Conservation (phyloP, 768 basidiomycete species). For the Clavulina sp. region DNA sequence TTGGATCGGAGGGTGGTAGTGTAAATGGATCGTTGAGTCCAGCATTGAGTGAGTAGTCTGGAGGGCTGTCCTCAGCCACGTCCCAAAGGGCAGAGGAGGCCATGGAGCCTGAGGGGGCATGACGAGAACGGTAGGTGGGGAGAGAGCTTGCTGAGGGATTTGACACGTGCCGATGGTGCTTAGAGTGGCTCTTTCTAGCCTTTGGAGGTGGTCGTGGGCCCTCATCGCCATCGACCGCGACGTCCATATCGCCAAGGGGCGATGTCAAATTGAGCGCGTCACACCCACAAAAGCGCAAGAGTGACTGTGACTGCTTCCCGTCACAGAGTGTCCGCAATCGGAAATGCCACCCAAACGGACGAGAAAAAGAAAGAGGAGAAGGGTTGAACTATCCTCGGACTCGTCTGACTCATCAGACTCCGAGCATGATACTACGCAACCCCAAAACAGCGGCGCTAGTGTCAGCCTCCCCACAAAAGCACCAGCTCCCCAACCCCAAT, state of each 20-base stretch:
- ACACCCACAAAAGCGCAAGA: no score
- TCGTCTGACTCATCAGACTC: conserved; percentile 8
- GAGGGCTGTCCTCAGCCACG: background rate
- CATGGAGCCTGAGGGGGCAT: background rate
- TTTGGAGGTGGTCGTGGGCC: no score
- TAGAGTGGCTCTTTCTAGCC: no score
- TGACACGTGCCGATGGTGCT: background rate
- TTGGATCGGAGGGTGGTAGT: background rate
- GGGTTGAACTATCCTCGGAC: conserved; percentile 2
- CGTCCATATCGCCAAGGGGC: no score
- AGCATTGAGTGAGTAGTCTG: conserved; percentile 1
- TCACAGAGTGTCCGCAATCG: no score
- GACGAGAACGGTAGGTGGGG: background rate
- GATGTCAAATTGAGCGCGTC: no score
- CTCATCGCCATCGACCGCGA: no score
- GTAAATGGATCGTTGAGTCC: background rate
- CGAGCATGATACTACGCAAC: conserved; percentile 3
- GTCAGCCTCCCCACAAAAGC: no score
- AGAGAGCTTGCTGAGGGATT: background rate
- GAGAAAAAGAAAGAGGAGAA: conserved; percentile 8
- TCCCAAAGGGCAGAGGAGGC: background rate
- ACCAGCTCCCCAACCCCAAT: no score
- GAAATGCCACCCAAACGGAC: background rate
- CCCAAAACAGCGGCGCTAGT: no score
- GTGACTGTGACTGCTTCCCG: no score